Conservation (phyloP, 306 rosid species). For the Castanea crenata region DNA sequence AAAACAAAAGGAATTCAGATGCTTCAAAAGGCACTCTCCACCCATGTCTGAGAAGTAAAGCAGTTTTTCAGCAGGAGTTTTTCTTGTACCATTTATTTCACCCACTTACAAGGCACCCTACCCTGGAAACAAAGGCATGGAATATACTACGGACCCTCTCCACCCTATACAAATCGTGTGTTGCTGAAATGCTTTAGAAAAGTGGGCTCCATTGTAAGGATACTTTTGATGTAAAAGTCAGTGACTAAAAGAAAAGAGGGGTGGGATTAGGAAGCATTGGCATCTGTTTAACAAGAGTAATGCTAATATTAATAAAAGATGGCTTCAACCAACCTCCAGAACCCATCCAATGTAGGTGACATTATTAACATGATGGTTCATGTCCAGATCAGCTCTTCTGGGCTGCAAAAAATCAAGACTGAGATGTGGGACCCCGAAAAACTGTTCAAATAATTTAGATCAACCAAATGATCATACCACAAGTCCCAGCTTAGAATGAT, state of each 20-base stretch:
- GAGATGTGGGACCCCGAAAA: constrained; percentile 22
- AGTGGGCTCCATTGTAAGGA: background rate
- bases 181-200: background rate
- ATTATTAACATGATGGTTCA: constrained; percentile 95
- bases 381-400: constrained; percentile 91
- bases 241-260: background rate
- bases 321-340: constrained; percentile 63
- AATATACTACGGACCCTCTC: background rate
- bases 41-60: no score
- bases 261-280: background rate
- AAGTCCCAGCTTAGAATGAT: constrained; percentile 59
- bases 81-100: no score
- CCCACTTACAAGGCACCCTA: no score
- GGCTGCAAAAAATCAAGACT: constrained; percentile 62
- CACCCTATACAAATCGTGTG: background rate
- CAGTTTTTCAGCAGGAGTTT: no score
- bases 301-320: constrained; percentile 7
- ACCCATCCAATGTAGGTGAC: constrained; percentile 96
- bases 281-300: background rate
- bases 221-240: background rate
- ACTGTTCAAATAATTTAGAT: constrained; percentile 6
- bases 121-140: no score
- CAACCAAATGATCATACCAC: constrained; percentile 54
- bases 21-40: no score
- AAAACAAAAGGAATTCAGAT: no score